Evolutionary conservation across 495 filamentous ascomycete genomes (phyloP).

Genomic region (Aspergillus nanangensis): DNA sequence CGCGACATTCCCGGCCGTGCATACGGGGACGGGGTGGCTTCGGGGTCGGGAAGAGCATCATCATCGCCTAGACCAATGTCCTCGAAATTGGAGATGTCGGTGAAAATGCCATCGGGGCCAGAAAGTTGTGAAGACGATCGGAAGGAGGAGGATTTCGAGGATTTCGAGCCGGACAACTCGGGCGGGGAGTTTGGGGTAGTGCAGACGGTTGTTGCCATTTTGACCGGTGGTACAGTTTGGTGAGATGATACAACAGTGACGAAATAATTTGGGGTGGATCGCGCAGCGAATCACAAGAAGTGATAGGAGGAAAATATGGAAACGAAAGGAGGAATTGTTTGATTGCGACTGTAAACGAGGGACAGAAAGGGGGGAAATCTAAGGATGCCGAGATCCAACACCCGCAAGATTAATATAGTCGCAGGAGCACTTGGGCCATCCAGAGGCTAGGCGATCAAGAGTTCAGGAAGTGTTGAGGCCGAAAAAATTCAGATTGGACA

Average conservation of each 20-base stretch:
- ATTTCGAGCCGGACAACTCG: conserved; percentile 78
- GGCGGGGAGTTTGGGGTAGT: conserved; percentile 72
- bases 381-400: background rate
- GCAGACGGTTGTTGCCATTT: conserved; percentile 53
- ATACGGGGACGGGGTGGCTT: conserved; percentile 23
- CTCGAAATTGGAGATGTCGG: conserved; percentile 80
- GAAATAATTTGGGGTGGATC: conserved; percentile 11
- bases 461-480: background rate
- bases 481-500: no score
- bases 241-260: no score
- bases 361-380: background rate
- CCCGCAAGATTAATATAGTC: background rate
- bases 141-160: conserved; percentile 87
- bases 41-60: conserved; percentile 23
- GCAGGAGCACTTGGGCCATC: background rate
- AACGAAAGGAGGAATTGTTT: background rate
- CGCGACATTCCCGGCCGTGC: conserved; percentile 25
- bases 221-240: no score
- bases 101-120: conserved; percentile 59
- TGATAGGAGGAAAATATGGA: conserved; percentile 1
- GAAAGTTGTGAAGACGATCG: conserved; percentile 67
- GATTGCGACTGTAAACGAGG: no score
- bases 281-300: conserved; percentile 10
- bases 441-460: background rate
- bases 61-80: conserved; percentile 87